Evolutionary conservation across 2,329 filamentous ascomycete species (phyloP), one percentile per base, ranked within the genome.

Genomic region (Coniochaeta sp.): DNA sequence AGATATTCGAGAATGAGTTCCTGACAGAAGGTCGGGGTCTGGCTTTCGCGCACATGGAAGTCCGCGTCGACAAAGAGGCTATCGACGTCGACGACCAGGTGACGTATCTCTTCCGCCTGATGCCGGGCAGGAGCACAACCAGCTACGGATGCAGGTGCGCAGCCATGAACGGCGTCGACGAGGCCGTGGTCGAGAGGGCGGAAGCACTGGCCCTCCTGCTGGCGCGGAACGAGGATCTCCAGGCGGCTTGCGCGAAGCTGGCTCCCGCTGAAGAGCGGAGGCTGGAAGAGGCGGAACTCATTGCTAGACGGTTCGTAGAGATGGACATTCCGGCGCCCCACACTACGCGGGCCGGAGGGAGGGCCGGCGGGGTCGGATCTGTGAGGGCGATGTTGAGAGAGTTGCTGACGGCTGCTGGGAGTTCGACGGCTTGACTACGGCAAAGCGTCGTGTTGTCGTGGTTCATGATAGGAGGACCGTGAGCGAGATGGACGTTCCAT

Each of bases 111-210:
- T 96, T 93, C 72, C 88, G 85, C 30, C 74, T 89, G n/a, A 68
- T 74, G 4, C 66, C 77, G 2, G 93, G 93, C 0, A 81, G 87
- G 60, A 93, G 88, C 66, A 85, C 79, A 8, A 89, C 89, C 16
- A 97, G 92, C 69, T 96, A 96, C 68, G 95, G 95, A 0, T 90
- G 87, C 30, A 82, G 84, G 73, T 98, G 95, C 69, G 95, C 95
- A 30, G 86, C 87, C 3, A 83, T 96, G 72, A 97, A 96, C 67
- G 93, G 93, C 1, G 86, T 99, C 16, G 87, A 91, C 32, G 69
- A 75, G 19, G 79, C 81, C 5, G 83, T 98, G 10, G 82, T 97
- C 7, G 77, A 88, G 17, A 84, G 93, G 59, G 92, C 93, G 0
- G 88, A 91, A 64, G 82, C 87, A 8, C 80, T 99, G 38, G 84